These are phyloP conservation scores for Saccharomycopsis lassenensis DNA, from an alignment of 805 yeast species.

Conservation along the genomic window DNA sequence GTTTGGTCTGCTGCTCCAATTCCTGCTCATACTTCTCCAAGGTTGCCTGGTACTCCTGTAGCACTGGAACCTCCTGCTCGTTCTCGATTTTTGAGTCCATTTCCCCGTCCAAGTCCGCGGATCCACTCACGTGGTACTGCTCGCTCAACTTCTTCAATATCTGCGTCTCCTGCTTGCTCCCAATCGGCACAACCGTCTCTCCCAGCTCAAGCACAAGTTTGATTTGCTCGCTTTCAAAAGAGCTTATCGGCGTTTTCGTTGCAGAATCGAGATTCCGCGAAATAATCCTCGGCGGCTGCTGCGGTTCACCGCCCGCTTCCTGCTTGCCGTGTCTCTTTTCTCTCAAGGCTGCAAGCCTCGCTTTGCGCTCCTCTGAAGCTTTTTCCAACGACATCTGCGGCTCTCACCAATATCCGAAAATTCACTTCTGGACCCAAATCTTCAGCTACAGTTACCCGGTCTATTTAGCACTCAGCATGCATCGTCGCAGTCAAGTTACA, in stretches of 20 bases:
- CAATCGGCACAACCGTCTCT: conserved; percentile 2
- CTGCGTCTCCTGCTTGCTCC: not conserved
- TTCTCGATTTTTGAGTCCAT: no score
- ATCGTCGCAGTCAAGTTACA: no score
- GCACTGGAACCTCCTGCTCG: no score
- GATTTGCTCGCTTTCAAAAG: conserved; percentile 2
- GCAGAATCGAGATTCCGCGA: conserved; percentile 1
- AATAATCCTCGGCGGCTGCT: not conserved
- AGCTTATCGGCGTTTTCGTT: conserved; percentile 1
- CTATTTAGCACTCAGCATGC: conserved; percentile 5
- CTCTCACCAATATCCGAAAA: no score
- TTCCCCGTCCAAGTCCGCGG: no score
- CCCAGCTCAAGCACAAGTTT: conserved; percentile 3
- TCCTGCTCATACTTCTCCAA: no score
- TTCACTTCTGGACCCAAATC: not conserved
- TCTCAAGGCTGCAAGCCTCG: not conserved
- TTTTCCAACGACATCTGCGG: not conserved
- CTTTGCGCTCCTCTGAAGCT: not conserved
- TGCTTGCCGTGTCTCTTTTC: no score
- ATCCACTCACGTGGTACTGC: conserved; percentile 3
- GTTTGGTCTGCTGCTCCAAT: no score
- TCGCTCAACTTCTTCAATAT: not conserved
- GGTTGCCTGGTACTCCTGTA: no score
- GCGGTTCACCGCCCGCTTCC: not conserved
- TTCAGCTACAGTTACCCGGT: not conserved